Evolutionary conservation across 2,329 filamentous ascomycete genomes (phyloP), one percentile per base, ranked within the genome.

Genomic region (Coleophoma cylindrospora): DNA sequence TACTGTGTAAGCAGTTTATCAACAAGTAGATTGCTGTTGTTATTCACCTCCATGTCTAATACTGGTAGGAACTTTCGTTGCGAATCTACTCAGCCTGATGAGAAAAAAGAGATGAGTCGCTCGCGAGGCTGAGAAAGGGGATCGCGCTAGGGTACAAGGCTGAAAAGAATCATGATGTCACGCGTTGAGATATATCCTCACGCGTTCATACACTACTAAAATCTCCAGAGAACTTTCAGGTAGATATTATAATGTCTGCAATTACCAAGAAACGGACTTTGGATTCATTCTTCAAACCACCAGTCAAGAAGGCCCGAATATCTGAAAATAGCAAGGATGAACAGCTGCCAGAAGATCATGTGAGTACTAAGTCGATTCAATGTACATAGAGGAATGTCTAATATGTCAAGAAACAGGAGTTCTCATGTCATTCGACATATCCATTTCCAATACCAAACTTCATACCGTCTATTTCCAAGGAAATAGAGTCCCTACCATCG

Each of bases 201-300:
- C 27, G 27, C 27, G 27, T 27, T 27, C 27, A 27, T 27, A 27
- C 27, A 27, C 27, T 27, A 27, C 27, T 27, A 27, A 27, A 5
- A 3, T 27, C 27, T 3, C 27, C 27, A 27, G 27, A 27, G 9
- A 27, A 27, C 27, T 27, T 27, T 6, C 6, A 10, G 9, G 9
- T 27, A 7, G 9, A 27, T 7, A 27, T 27, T 10, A 27, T 40
- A 19, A 64, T 64, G 61, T 51, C 60, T 12, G 45, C 50, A 64
- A 63, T 68, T 1, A 64, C 69, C 0, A 70, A 69, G 47, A 84
- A 86, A 62, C 75, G 85, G 50, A 87, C 85, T 0, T 72, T 91
- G 1, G 84, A 89, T 53, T 69, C 77, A 11, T 91, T 89, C 70
- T 89, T 91, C 66, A 70, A 72, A 32, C 74, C 77, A 1, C 62